Evolutionary conservation across 2,329 filamentous ascomycete species (phyloP), one percentile per base, ranked within the genome.

Genomic region (Metarhizium robertsii): DNA sequence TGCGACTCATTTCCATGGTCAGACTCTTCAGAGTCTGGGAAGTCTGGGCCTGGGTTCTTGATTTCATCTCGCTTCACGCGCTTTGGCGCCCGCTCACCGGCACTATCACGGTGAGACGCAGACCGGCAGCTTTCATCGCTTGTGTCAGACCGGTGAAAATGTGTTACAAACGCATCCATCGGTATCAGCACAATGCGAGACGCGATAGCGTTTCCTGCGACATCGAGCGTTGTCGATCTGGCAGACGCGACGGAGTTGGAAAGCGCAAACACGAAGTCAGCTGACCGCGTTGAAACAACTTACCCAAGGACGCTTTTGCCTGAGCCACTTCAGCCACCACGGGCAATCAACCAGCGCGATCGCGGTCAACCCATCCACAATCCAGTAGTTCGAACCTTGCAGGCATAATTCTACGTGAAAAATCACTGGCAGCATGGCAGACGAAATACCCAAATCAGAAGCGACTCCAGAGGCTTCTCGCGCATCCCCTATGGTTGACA

Each of bases 131-230:
- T 50, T 48, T 59, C 46, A 38, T 48, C 45, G 42, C 61, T 57
- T 30, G 40, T 54, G 38, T 60, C 57, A n/a, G 58, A 57, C 34
- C 56, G 62, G 13, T 69, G 60, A 2, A 65, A 56, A 56, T 65
- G 66, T 53, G 58, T 69, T 46, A 73, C 63, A 54, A 71, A 73
- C n/a, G 67, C 65, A 57, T 74, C 71, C 71, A 74, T 74, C 4
- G 30, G 62, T n/a, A 3, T 45, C 46, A 54, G 54, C 29, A 55
- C 50, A 46, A 56, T 62, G 60, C 16, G 25, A 51, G 50, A 54
- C 50, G 49, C 47, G 36, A 36, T 45, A 14, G 14, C 50, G 11
- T 34, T 38, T 48, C 4, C 11, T 34, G 20, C 20, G 13, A 32
- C 16, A 32, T 36, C 29, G 32, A 34, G 40, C 53, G 30, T 8